A percentile compares a stretch with the other conserved stretches of the same genome.
These are phyloP conservation scores for Lachnellula occidentalis DNA, from an alignment of 2,329 filamentous ascomycete species.

Conservation along the genomic window DNA sequence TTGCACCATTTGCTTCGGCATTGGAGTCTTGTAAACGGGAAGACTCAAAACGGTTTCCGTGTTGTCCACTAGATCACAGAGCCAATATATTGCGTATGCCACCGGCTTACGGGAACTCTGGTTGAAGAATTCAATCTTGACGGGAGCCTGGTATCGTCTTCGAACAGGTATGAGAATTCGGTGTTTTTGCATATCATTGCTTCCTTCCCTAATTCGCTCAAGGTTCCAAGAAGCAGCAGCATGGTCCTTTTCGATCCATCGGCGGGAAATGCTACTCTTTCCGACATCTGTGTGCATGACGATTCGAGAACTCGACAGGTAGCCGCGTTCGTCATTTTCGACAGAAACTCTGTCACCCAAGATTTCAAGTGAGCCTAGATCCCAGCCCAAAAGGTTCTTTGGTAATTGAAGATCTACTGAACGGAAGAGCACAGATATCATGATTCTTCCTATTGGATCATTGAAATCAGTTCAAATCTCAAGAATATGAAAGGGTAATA, in stretches of 20 bases:
- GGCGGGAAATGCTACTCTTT: slow-evolving; percentile 8
- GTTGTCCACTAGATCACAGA: slow-evolving; percentile 16
- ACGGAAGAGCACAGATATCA: slow-evolving; percentile 15
- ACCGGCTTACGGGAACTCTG: slow-evolving; percentile 9
- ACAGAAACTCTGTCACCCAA: slow-evolving; percentile 13
- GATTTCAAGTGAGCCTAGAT: slow-evolving; percentile 14
- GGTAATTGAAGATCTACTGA: slow-evolving; percentile 15
- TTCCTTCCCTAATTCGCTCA: slow-evolving; percentile 7
- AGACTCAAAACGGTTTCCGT: slow-evolving; percentile 9
- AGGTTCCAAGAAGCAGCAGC: slow-evolving; percentile 11
- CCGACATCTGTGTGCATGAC: slow-evolving; percentile 16
- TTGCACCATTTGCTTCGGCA: slow-evolving; percentile 13
- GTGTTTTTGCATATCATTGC: slow-evolving; percentile 10
- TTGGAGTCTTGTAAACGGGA: slow-evolving; percentile 14
- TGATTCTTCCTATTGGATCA: slow-evolving; percentile 5
- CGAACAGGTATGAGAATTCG: slow-evolving; percentile 14
- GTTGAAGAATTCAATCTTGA: slow-evolving; percentile 17
- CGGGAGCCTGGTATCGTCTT: slow-evolving; percentile 13
- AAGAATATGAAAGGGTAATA: no score
- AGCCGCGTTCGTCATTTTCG: slow-evolving; percentile 2
- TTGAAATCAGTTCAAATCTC: no score
- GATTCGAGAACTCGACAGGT: slow-evolving; percentile 9
- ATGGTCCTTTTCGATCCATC: slow-evolving; percentile 10
- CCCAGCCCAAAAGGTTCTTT: slow-evolving; percentile 14
- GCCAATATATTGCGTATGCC: slow-evolving; percentile 16